These are phyloP conservation scores for Xanthoconium stramineum DNA, from an alignment of 768 basidiomycete species.

Conservation along the genomic window DNA sequence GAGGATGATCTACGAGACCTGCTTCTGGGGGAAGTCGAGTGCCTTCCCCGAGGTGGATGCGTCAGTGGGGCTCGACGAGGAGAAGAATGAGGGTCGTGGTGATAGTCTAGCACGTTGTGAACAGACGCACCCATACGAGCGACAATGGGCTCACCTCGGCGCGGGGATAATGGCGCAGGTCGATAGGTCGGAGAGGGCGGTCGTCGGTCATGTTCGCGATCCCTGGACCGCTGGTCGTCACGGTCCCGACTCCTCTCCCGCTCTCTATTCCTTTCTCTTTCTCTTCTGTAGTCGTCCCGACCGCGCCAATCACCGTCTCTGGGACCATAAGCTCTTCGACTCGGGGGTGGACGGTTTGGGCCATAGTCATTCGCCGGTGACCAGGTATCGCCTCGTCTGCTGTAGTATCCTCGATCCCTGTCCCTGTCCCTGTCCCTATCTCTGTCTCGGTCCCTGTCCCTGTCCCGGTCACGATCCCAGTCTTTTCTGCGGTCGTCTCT, in stretches of 20 bases:
- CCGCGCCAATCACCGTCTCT: conserved; percentile 17
- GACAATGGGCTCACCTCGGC: conserved; percentile 20
- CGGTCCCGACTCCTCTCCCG: conserved; percentile 23
- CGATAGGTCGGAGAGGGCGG: conserved; percentile 16
- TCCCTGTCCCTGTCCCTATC: conserved; percentile 12
- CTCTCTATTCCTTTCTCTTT: conserved; percentile 17
- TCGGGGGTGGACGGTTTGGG: conserved; percentile 5
- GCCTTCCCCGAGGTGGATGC: conserved; percentile 19
- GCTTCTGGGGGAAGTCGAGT: conserved; percentile 20
- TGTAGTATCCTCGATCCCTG: conserved; percentile 10
- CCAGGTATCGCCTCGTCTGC: not conserved
- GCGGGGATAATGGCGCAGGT: conserved; percentile 22
- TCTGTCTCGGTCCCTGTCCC: conserved; percentile 20
- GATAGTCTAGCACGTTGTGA: conserved; percentile 14
- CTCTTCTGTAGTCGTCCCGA: conserved; percentile 24
- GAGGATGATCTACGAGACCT: conserved; percentile 24
- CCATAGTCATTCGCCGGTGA: not conserved
- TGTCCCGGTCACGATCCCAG: conserved; percentile 20
- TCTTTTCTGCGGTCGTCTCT: conserved; percentile 27
- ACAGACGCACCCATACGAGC: not conserved
- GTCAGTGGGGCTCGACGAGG: conserved; percentile 16
- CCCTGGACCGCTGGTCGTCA: conserved; percentile 17
- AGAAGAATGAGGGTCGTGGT: conserved; percentile 4
- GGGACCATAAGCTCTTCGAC: conserved; percentile 14
- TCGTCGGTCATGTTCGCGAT: conserved; percentile 22